phyloP scores from a whole-genome alignment of 202 grass and related monocot species.

The Elaeis oleifera region DNA sequence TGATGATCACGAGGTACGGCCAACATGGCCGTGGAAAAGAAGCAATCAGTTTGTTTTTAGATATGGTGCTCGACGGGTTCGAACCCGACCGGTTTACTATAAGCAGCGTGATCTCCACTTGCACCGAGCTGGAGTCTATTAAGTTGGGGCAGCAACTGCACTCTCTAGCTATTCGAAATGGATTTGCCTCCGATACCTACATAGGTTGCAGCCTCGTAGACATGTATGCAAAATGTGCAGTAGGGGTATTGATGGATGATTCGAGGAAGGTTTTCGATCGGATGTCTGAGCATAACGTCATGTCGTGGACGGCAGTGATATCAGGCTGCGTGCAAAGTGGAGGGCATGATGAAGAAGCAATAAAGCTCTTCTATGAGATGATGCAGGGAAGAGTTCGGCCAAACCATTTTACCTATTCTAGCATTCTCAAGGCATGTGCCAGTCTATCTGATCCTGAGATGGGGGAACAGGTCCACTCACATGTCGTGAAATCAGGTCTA shows the following conservation, averaged over 20 bases:
- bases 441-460: constrained; percentile 43
- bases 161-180: constrained; percentile 44
- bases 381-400: constrained; percentile 41
- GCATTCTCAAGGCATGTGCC: constrained; percentile 63
- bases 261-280: constrained; percentile 47
- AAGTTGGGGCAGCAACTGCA: constrained; percentile 67
- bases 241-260: constrained; percentile 28
- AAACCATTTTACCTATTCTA: constrained; percentile 70
- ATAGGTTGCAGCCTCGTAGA: constrained; percentile 69
- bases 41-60: constrained; percentile 45
- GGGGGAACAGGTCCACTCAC: constrained; percentile 60
- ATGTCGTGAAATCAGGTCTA: constrained; percentile 43
- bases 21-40: constrained; percentile 30
- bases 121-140: constrained; percentile 43
- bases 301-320: constrained; percentile 73
- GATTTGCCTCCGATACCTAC: constrained; percentile 41
- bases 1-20: constrained; percentile 60
- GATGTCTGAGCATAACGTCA: constrained; percentile 45
- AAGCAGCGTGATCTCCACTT: constrained; percentile 63
- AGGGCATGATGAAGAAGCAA: constrained; percentile 31
- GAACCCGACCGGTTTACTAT: constrained; percentile 53
- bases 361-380: constrained; percentile 50
- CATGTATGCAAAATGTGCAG: constrained; percentile 60
- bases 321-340: constrained; percentile 68
- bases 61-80: constrained; percentile 51